A percentile compares a stretch with the other conserved stretches of the same genome.
Conservation (phyloP, 2,329 filamentous ascomycete species). For the Penicillium italicum region DNA sequence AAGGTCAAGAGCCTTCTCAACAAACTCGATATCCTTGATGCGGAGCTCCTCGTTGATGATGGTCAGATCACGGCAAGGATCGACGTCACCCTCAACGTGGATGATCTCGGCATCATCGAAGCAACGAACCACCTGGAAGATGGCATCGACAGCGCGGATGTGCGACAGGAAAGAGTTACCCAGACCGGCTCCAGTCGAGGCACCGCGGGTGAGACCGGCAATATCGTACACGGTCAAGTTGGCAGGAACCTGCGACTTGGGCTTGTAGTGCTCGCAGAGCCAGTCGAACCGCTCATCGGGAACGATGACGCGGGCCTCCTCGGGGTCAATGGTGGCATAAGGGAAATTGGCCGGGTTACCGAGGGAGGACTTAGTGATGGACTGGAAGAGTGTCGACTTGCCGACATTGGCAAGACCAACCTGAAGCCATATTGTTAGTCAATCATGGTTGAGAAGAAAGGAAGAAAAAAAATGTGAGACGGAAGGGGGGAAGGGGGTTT, state of each 20-base stretch:
- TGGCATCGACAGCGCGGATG: conserved; percentile 95
- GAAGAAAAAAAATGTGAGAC: conserved; percentile 14
- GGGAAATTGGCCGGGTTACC: conserved; percentile 99
- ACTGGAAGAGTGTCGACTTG: conserved; percentile 99
- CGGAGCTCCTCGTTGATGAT: conserved; percentile 97
- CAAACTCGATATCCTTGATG: conserved; percentile 98
- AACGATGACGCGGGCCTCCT: conserved; percentile 95
- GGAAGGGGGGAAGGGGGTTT: conserved; percentile 18
- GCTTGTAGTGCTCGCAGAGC: conserved; percentile 94
- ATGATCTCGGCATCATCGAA: conserved; percentile 99
- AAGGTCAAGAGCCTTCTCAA: conserved; percentile 89
- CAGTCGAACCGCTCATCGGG: conserved; percentile 95
- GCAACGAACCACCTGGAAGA: conserved; percentile 94
- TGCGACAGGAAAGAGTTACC: conserved; percentile 98
- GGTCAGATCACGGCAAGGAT: conserved; percentile 87
- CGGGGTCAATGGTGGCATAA: conserved; percentile 97
- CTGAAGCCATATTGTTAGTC: conserved; percentile 47
- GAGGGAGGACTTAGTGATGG: conserved; percentile 94
- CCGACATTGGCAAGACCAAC: conserved; percentile 98
- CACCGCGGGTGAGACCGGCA: conserved; percentile 89
- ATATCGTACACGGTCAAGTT: conserved; percentile 99
- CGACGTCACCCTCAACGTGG: conserved; percentile 97
- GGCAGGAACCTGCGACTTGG: conserved; percentile 94
- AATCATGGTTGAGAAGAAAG: conserved; percentile 14
- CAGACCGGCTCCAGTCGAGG: conserved; percentile 94